Evolutionary conservation across 2,329 filamentous ascomycete genomes (phyloP), one percentile per base, ranked within the genome.

Genomic region (Pseudogymnoascus pannorum): DNA sequence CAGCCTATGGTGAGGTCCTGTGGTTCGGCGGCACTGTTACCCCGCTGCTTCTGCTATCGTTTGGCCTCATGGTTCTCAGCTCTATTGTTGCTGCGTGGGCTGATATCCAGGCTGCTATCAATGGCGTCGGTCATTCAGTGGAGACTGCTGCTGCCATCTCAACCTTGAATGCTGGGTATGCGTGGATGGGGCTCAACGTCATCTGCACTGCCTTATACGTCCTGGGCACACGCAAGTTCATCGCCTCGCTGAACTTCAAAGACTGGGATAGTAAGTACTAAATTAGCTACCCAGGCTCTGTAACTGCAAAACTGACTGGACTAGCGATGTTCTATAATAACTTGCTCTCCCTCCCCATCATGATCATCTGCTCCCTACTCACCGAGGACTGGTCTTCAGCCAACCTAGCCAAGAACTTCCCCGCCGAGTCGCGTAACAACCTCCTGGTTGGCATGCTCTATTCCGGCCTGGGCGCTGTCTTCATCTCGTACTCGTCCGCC

Each of bases 281-380:
- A 24, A 24, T 12, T 2, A 24, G n/a, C n/a, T 2, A 6, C 24
- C 18, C 1, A 5, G 3, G 12, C 18, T 0, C 7, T 8, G n/a
- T n/a, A n/a, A n/a, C n/a, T n/a, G n/a, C 3, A 36, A 31, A 7
- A 7, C 24, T 57, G 22, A 22, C 20, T 22, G 62, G 40, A 62
- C 44, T 67, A 96, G 92, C 92, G 72, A 97, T 96, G 92, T 96
- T 92, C 79, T 97, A 97, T 82, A 97, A 97, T 84, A 97, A 97
- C 77, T 82, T 96, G 44, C 85, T 97, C 68, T 94, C 91, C 62
- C 95, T 97, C 66, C 92, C 92, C 20, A 87, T 96, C 69, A 85
- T 97, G 59, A 74, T 96, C 60, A 74, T 90, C 68, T 85, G 86
- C 73, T 93, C 92, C 33, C 78, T 96, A 60, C 71, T 95, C 65